Evolutionary conservation across 2,329 filamentous ascomycete species (phyloP).

Genomic region (Xylariaceae sp.): DNA sequence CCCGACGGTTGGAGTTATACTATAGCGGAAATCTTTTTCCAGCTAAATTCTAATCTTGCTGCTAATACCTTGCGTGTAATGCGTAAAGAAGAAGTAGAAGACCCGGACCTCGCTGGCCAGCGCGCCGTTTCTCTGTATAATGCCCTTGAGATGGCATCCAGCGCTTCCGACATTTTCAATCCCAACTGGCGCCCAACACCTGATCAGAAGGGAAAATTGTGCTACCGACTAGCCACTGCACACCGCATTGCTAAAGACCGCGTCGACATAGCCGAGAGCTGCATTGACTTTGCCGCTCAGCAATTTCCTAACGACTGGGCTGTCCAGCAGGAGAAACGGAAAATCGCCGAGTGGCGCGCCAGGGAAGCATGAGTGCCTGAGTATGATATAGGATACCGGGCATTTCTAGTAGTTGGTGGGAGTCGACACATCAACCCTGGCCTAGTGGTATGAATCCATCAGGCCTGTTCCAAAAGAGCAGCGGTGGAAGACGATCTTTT

Average conservation of each 20-base stretch:
- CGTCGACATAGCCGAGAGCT: not conserved
- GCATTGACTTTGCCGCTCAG: not conserved
- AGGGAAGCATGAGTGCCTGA: not conserved
- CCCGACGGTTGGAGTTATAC: not conserved
- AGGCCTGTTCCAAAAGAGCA: too few species aligned
- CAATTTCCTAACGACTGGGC: not conserved
- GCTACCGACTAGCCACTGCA: not conserved
- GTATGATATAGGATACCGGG: not conserved
- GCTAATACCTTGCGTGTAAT: not conserved
- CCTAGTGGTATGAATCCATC: too few species aligned
- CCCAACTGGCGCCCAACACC: not conserved
- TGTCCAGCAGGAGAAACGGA: not conserved
- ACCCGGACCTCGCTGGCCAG: not conserved
- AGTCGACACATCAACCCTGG: too few species aligned
- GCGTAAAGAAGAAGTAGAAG: not conserved
- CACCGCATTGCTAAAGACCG: not conserved
- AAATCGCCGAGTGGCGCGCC: not conserved
- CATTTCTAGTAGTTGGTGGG: not conserved
- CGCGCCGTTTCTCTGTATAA: not conserved
- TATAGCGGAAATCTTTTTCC: not conserved
- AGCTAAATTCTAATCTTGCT: not conserved
- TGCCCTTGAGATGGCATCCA: not conserved
- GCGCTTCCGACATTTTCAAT: not conserved
- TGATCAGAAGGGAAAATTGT: not conserved
- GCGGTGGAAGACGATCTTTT: not conserved